phyloP scores from a whole-genome alignment of 768 basidiomycete species.

The Butyriboletus loyo region DNA sequence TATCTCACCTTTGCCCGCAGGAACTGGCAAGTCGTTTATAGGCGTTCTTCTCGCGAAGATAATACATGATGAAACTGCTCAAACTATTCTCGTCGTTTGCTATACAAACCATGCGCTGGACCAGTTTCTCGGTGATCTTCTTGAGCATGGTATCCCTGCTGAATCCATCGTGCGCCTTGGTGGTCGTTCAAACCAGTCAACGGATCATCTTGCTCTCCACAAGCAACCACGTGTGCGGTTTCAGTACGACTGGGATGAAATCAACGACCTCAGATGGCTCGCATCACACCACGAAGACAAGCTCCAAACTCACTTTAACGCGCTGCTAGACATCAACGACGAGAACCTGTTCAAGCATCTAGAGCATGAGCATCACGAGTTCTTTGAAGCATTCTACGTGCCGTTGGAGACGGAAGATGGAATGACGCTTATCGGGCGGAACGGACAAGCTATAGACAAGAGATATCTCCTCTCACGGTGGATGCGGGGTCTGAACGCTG shows the following conservation, averaged over 20 bases:
- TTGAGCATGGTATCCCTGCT: slow-evolving; percentile 41
- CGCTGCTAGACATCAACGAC: slow-evolving; percentile 25
- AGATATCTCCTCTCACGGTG: slow-evolving; percentile 49
- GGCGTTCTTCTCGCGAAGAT: slow-evolving; percentile 61
- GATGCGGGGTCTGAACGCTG: slow-evolving; percentile 42
- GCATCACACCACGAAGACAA: slow-evolving; percentile 34
- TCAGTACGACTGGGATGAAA: slow-evolving; percentile 2
- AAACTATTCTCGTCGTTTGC: slow-evolving; percentile 61
- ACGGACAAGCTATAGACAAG: slow-evolving; percentile 35
- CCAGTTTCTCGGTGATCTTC: slow-evolving; percentile 55
- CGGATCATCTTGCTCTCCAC: slow-evolving; percentile 44
- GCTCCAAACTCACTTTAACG: slow-evolving; percentile 6
- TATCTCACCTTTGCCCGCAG: slow-evolving; percentile 31
- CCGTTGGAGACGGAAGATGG: slow-evolving; percentile 38
- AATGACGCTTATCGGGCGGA: slow-evolving; percentile 42
- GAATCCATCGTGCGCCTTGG: slow-evolving; percentile 53
- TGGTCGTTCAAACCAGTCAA: slow-evolving; percentile 49
- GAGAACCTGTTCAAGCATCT: slow-evolving; percentile 39
- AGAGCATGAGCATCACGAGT: slow-evolving; percentile 44
- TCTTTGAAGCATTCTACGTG: slow-evolving; percentile 43
- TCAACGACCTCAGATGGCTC: slow-evolving; percentile 25
- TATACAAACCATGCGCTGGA: slow-evolving; percentile 75
- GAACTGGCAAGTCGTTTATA: slow-evolving; percentile 73
- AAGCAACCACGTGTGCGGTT: not conserved
- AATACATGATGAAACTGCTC: slow-evolving; percentile 44